These are phyloP conservation scores for Zygotorulaspora danielsina DNA, from an alignment of 805 yeast genomes.

Conservation along the genomic window DNA sequence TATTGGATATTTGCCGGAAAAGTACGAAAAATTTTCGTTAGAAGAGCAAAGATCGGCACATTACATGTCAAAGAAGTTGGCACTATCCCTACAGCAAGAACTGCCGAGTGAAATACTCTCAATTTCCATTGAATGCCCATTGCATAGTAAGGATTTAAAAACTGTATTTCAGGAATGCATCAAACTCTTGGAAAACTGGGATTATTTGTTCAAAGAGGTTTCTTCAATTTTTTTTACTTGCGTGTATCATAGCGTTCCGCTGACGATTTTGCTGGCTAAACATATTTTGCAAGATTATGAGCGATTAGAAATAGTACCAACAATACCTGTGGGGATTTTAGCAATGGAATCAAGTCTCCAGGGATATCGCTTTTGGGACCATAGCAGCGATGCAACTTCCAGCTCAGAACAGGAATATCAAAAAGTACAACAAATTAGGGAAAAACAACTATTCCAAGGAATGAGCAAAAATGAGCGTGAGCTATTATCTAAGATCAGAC, in stretches of 20 bases:
- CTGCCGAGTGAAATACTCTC: constrained; percentile 22
- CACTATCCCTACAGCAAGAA: constrained; percentile 32
- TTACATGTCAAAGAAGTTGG: constrained; percentile 28
- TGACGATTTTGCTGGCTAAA: constrained; percentile 46
- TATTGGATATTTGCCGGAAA: constrained; percentile 33
- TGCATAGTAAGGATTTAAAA: constrained; percentile 26
- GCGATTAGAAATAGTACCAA: constrained; percentile 17
- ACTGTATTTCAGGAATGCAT: constrained; percentile 42
- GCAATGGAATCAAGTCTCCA: constrained; percentile 39
- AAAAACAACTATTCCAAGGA: constrained; percentile 31
- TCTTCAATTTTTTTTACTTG: constrained; percentile 48
- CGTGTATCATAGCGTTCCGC: constrained; percentile 52
- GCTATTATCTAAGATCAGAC: constrained; percentile 28
- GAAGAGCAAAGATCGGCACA: constrained; percentile 29
- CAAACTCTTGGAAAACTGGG: constrained; percentile 47
- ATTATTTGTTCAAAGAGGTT: constrained; percentile 43
- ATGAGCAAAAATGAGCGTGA: constrained; percentile 26
- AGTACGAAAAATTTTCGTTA: constrained; percentile 30
- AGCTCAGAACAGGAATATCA: constrained; percentile 19
- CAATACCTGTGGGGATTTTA: constrained; percentile 31
- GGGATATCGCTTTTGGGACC: constrained; percentile 41
- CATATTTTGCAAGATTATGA: constrained; percentile 37
- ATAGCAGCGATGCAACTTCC: constrained; percentile 29
- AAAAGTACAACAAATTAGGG: constrained; percentile 28
- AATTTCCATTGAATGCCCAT: constrained; percentile 37